Percentiles rank a stretch among this genome's conserved stretches.
Conservation (phyloP, 495 filamentous ascomycete species). For the Podospora pseudoanserina region DNA sequence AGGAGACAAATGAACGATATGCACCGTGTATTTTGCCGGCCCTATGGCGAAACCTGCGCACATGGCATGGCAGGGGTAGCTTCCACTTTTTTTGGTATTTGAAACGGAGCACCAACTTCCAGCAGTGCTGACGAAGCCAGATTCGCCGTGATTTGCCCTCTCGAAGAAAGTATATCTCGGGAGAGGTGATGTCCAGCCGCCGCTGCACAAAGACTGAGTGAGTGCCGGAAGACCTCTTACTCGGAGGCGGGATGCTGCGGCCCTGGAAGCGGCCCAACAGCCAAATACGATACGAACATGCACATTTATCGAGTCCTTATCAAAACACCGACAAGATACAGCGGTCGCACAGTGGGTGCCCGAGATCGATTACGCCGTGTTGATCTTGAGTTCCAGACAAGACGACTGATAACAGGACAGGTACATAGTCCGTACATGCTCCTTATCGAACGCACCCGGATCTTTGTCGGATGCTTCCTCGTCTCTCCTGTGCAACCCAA, state of each 20-base stretch:
- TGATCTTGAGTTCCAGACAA: background rate
- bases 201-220: background rate
- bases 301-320: slow-evolving; percentile 11
- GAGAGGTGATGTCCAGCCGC: background rate
- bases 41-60: slow-evolving; percentile 26
- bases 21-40: slow-evolving; percentile 29
- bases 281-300: slow-evolving; percentile 3
- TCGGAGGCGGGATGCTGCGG: slow-evolving; percentile 6
- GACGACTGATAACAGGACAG: slow-evolving; percentile 8
- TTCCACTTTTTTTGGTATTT: slow-evolving; percentile 11
- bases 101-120: slow-evolving; percentile 21
- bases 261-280: background rate
- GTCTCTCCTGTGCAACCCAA: background rate
- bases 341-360: background rate
- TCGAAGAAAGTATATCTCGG: background rate
- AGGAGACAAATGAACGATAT: slow-evolving; percentile 5
- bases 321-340: background rate
- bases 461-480: background rate
- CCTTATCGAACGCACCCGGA: slow-evolving; percentile 14
- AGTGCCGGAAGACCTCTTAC: background rate
- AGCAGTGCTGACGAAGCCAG: background rate
- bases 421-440: background rate
- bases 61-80: slow-evolving; percentile 31
- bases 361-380: background rate
- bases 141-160: background rate